phyloP scores from a whole-genome alignment of 768 basidiomycete genomes.

The Boletus rex-veris region DNA sequence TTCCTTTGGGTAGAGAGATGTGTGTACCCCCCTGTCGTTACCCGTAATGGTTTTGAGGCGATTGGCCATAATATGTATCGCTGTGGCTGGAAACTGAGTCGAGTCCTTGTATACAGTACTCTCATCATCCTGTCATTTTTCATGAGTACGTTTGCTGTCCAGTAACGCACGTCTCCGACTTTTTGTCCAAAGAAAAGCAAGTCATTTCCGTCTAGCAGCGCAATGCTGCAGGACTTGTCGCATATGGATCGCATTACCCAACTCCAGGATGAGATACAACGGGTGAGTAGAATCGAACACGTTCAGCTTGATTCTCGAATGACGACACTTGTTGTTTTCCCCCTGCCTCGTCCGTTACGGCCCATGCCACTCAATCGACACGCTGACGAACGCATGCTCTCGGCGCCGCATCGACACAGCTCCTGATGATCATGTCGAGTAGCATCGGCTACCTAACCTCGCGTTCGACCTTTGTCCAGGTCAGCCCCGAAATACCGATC shows the following conservation, averaged over 20 bases:
- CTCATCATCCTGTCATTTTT: background rate
- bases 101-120: background rate
- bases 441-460: slow-evolving; percentile 77
- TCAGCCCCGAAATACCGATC: slow-evolving; percentile 76
- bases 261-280: slow-evolving; percentile 91
- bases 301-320: too few species aligned
- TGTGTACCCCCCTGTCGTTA: too few species aligned
- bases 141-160: slow-evolving; percentile 2
- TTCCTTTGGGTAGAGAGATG: too few species aligned
- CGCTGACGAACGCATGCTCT: too few species aligned
- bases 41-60: too few species aligned
- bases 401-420: slow-evolving; percentile 36
- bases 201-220: slow-evolving; percentile 42
- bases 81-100: background rate
- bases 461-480: slow-evolving; percentile 71
- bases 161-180: slow-evolving; percentile 14
- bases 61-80: background rate
- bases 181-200: slow-evolving; percentile 6
- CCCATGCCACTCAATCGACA: too few species aligned
- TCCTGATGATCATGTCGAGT: slow-evolving; percentile 85
- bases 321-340: background rate
- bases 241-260: slow-evolving; percentile 97
- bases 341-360: too few species aligned
- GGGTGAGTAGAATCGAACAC: slow-evolving; percentile 40
- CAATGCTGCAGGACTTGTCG: slow-evolving; percentile 88